Evolutionary conservation across 805 yeast genomes (phyloP), one percentile per base, ranked within the genome.

Genomic region (Metschnikowia koreensis): DNA sequence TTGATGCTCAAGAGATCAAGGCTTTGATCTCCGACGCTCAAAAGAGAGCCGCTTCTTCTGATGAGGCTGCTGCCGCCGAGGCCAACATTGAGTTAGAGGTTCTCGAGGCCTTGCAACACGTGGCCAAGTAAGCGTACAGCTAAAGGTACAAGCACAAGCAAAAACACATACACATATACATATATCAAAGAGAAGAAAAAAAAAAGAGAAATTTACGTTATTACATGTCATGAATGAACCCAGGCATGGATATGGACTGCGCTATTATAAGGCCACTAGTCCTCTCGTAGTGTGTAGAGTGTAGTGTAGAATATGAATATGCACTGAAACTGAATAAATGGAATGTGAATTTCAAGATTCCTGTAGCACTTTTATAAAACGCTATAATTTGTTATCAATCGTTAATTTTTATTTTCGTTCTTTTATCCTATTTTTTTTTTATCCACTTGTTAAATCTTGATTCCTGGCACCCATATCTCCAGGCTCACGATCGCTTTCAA

Each of bases 51-150:
- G 66, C 86, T 55, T 86, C 96, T 55, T 74, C 93, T 46, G 97
- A 89, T 64, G 97, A 89, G 77, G 82, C 81, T 53, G 88, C 83
- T 60, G 94, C 96, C 63, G 96, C 97, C 60, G 96, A 89, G 78
- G 98, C 98, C 66, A 84, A 86, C 72, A 89, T 94, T 69, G 94
- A 93, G 81, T 80, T 93, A 68, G 97, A 94, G 78, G 97, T 94
- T 52, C 84, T 94, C 70, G 97, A 93, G 83, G 94, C 97, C 65
- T 81, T 93, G 70, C 87, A 88, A 72, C 82, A 86, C 63, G 84
- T 86, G 71, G 90, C 89, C 64, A 85, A 86, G 75, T 85, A 81
- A 67, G 57, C 34, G 29, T 10, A 37, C 16, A 34, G 34, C n/a
- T 9, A 3, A 10, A 31, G 12, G 34, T 31, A 31, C 2, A 22